Base-by-base conservation (phyloP, 306 rosid species). In the Prunus kanzakura region DNA sequence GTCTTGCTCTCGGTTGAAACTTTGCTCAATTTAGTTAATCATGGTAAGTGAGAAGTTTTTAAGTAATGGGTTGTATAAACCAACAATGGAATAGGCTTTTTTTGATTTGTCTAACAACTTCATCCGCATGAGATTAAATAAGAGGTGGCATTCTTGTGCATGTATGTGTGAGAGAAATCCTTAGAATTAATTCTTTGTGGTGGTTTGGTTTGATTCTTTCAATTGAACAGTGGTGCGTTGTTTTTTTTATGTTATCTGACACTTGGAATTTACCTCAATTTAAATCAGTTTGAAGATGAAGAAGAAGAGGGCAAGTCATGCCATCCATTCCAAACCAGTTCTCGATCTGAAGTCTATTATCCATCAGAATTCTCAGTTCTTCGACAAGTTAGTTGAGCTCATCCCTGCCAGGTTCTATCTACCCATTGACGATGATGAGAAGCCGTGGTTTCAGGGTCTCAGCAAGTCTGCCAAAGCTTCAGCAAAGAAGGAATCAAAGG, bases 371-470 rank as follows among this genome's bases (percentile, higher is more conserved):
- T 74, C 88, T 3, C 70, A 82, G 15, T 92, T 90, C 84, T 90
- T 94, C 32, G 96, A 94, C 81, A 90, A 86, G 86, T 74, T 94
- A 73, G 81, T 92, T 77, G 93, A 91, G 77, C 87, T 94, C 67
- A 90, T 94, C 47, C 98, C 95, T 3, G 96, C 93, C 2, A 91
- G 82, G 84, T 94, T 94, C 83, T 91, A 91, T 76, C 73, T 94
- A 20, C 78, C 94, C 11, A 73, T 14, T 52, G 91, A 88, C 30
- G 91, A 82, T 7, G 79, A 75, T 8, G 98, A 86, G 11, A 94
- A 84, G 76, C 91, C 96, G 6, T 94, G 96, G 96, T 88, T 90
- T 85, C 93, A 90, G 81, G 98, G 96, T 78, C 90, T 90, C 15
- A 90, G 87, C 82, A 90, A 91, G 86, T 78, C 83, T 11, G 68